A percentile compares a stretch with the other conserved stretches of the same genome.
Evolutionary conservation across 371 early-diverging fungal genomes (phyloP).

Genomic region (Nematocida homosporus): DNA sequence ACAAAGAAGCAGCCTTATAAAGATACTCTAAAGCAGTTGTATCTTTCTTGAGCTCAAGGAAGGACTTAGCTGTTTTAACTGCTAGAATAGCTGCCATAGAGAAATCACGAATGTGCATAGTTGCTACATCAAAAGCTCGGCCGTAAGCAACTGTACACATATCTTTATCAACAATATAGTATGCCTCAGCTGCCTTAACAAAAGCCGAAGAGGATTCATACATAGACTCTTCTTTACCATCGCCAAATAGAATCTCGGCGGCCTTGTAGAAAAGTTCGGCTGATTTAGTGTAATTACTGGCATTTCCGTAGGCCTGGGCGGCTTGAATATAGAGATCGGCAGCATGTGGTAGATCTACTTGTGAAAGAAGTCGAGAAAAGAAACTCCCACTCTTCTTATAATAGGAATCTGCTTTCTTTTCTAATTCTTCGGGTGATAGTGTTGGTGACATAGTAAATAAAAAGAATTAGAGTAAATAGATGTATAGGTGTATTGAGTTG

Average conservation of each 20-base stretch:
- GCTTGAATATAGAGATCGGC: conserved; percentile 32
- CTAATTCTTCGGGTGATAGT: conserved; percentile 52
- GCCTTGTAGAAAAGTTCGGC: conserved; percentile 40
- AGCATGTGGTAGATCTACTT: conserved; percentile 26
- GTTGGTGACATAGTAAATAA: conserved; percentile 23
- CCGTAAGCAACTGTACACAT: conserved; percentile 22
- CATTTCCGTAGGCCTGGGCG: conserved; percentile 22
- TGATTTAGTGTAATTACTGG: conserved; percentile 21
- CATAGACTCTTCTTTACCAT: conserved; percentile 28
- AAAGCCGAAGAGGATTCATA: conserved; percentile 28
- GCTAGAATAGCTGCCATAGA: conserved; percentile 32
- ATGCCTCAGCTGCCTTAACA: conserved; percentile 48
- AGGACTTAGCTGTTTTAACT: conserved; percentile 18
- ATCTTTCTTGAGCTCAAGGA: conserved; percentile 31
- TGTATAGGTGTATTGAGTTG: too few species aligned
- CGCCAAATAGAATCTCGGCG: conserved; percentile 30
- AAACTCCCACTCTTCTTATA: conserved; percentile 22
- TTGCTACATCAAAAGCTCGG: conserved; percentile 6
- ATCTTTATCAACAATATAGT: conserved; percentile 36
- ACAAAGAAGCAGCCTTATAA: conserved; percentile 40
- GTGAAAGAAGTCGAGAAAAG: conserved; percentile 2
- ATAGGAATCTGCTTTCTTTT: conserved; percentile 43
- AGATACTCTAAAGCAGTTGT: conserved; percentile 37
- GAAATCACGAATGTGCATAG: conserved; percentile 9
- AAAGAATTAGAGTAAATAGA: conserved; percentile 52